Evolutionary conservation across 148 eudicot genomes (phyloP).

Genomic region (Nepenthes gracilis): DNA sequence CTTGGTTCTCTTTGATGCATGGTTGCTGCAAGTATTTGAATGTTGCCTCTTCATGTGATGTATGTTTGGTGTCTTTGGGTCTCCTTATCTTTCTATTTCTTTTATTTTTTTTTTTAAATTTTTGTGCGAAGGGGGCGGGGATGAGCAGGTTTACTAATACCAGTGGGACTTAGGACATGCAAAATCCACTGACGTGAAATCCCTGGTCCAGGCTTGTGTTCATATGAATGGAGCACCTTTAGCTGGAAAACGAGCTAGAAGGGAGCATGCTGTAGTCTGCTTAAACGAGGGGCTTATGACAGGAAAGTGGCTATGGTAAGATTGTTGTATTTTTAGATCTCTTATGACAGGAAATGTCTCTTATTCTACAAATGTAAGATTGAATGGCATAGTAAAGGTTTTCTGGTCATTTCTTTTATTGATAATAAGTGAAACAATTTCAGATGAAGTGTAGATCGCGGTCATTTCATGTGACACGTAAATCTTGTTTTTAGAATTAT

Average conservation of each 20-base stretch:
- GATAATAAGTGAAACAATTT: not conserved
- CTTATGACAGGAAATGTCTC: not conserved
- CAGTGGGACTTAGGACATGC: too few relatives aligned
- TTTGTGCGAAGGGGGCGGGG: too few relatives aligned
- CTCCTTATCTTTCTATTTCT: too few relatives aligned
- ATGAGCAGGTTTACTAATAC: too few relatives aligned
- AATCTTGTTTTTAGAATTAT: not conserved
- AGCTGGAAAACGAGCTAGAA: constrained; percentile 62
- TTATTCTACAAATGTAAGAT: too few relatives aligned
- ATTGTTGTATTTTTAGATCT: constrained; percentile 5
- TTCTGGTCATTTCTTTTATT: not conserved
- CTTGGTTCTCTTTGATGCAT: too few relatives aligned
- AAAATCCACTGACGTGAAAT: not conserved
- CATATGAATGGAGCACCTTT: constrained; percentile 25
- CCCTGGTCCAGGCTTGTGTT: constrained; percentile 40
- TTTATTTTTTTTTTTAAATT: too few relatives aligned
- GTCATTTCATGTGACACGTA: not conserved
- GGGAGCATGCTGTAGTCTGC: constrained; percentile 45
- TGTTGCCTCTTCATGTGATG: too few relatives aligned
- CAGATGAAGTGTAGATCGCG: not conserved
- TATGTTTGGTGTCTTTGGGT: too few relatives aligned
- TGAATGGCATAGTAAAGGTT: not conserved
- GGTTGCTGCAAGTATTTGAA: too few relatives aligned
- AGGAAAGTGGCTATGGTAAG: constrained; percentile 86
- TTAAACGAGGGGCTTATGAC: constrained; percentile 46